Evolutionary conservation across 768 basidiomycete genomes (phyloP).

Genomic region (Mycena vitilis): DNA sequence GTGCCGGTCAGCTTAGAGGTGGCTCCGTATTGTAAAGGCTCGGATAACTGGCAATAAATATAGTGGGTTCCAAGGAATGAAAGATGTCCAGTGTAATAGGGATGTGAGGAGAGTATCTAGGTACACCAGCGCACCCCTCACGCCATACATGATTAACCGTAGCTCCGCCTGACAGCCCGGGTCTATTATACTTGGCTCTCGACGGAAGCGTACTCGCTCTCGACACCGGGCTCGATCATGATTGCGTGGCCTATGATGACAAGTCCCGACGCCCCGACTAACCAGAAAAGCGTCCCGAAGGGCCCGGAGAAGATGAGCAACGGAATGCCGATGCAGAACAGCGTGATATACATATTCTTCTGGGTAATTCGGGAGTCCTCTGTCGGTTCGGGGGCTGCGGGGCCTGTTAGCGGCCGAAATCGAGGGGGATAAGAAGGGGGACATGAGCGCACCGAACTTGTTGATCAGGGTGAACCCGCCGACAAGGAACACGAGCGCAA

Average conservation of each 20-base stretch:
- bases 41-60: not conserved
- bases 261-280: constrained; percentile 88
- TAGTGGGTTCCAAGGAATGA: not conserved
- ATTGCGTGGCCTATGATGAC: constrained; percentile 89
- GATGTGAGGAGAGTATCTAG: constrained; percentile 27
- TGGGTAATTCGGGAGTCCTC: constrained; percentile 88
- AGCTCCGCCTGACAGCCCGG: not conserved
- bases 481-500: constrained; percentile 88
- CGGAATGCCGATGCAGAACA: constrained; percentile 93
- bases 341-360: constrained; percentile 86
- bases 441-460: constrained; percentile 75
- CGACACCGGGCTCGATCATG: constrained; percentile 93
- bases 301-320: constrained; percentile 85
- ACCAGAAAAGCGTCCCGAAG: constrained; percentile 90
- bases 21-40: too few species aligned
- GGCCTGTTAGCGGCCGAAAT: not conserved
- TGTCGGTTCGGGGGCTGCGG: constrained; percentile 83
- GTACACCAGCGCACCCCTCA: constrained; percentile 13
- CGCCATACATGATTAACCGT: constrained; percentile 5
- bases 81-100: constrained; percentile 3
- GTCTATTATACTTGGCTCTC: constrained; percentile 69
- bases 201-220: constrained; percentile 91
- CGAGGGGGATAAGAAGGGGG: not conserved
- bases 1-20: too few species aligned
- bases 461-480: constrained; percentile 93